Evolutionary conservation across 345 rosid species (phyloP).

Genomic region (Acer yangbiense): DNA sequence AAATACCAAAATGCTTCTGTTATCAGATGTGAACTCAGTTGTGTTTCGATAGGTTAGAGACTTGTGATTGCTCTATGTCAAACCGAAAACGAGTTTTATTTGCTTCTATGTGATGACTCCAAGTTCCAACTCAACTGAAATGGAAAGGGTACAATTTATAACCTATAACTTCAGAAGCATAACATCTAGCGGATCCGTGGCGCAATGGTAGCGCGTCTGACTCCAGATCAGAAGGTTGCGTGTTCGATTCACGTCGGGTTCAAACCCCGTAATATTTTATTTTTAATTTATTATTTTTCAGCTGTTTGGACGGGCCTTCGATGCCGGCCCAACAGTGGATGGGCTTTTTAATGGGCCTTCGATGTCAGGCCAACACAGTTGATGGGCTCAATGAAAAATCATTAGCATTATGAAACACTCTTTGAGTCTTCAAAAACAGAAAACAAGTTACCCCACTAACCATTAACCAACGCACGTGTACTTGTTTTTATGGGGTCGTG

Average conservation of each 20-base stretch:
- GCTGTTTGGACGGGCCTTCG: neutral
- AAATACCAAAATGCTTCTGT: neutral
- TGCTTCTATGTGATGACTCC: neutral
- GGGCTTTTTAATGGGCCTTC: neutral
- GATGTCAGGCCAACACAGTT: neutral
- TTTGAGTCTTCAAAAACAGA: no score
- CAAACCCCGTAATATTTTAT: constrained; percentile 24
- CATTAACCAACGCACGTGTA: neutral
- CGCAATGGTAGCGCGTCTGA: constrained; percentile 99
- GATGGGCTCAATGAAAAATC: neutral
- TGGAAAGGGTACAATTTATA: no score
- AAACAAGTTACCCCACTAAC: neutral
- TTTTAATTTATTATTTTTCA: no score
- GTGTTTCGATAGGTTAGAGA: neutral
- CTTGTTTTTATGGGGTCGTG: neutral
- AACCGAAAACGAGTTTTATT: no score
- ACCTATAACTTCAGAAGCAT: no score
- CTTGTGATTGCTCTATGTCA: neutral
- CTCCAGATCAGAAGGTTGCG: constrained; percentile 98
- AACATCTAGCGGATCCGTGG: constrained; percentile 63
- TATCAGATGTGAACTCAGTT: neutral
- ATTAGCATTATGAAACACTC: neutral
- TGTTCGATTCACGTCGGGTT: constrained; percentile 97
- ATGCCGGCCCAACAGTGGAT: neutral
- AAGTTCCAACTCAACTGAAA: no score